Percentiles rank a stretch among this genome's conserved stretches.
These are phyloP conservation scores for Euryodendron excelsum DNA, from an alignment of 148 eudicot species.

Conservation along the genomic window DNA sequence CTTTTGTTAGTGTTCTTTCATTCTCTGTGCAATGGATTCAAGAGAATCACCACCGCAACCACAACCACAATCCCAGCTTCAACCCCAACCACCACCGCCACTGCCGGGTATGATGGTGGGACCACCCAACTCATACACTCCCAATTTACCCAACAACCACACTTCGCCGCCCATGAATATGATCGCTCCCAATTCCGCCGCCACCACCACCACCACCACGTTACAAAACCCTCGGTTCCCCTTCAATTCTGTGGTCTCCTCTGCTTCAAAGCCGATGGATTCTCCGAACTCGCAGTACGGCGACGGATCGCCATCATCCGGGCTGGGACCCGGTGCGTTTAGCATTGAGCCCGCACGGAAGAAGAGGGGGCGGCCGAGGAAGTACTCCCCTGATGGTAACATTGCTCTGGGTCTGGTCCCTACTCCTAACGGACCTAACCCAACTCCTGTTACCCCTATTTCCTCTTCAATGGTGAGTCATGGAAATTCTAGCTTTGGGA, in stretches of 20 bases:
- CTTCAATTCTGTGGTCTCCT: constrained; percentile 28
- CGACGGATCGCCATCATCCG: constrained; percentile 23
- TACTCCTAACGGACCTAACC: constrained; percentile 21
- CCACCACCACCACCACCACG: constrained; percentile 4
- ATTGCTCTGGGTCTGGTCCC: constrained; percentile 49
- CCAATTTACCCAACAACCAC: constrained; percentile 8
- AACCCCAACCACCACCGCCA: constrained; percentile 19
- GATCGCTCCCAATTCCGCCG: background rate
- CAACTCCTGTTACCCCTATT: background rate
- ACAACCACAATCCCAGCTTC: constrained; percentile 8
- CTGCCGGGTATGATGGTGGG: constrained; percentile 35
- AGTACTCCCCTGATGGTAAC: constrained; percentile 72
- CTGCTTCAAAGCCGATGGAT: constrained; percentile 25
- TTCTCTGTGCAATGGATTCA: constrained; percentile 22
- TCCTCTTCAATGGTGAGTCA: constrained; percentile 13
- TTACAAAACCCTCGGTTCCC: constrained; percentile 44
- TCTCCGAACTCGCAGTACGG: constrained; percentile 27
- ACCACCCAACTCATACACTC: constrained; percentile 24
- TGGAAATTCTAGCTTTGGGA: constrained; percentile 33
- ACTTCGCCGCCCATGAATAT: background rate
- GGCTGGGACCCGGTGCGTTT: constrained; percentile 32
- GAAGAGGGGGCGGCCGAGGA: constrained; percentile 89
- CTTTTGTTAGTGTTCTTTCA: background rate
- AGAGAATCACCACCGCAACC: background rate
- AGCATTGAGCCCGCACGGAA: constrained; percentile 62